A percentile compares a stretch with the other conserved stretches of the same genome.
phyloP scores from a whole-genome alignment of 2,329 filamentous ascomycete species.

The Didymella keratinophila region DNA sequence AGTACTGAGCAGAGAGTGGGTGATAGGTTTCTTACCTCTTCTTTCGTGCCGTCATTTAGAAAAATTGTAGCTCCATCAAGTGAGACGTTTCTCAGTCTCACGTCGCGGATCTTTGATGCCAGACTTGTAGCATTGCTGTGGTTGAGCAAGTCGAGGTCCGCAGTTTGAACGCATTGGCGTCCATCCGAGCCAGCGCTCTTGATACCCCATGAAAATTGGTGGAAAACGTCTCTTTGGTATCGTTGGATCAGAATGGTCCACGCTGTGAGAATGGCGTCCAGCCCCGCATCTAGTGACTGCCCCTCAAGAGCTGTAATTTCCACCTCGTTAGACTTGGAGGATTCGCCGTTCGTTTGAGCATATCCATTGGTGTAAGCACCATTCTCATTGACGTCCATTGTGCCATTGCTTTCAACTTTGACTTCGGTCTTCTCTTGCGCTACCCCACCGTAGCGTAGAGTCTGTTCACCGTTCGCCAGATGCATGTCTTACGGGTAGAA shows the following conservation, averaged over 20 bases:
- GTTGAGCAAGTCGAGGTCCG: slow-evolving; percentile 28
- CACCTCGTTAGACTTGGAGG: slow-evolving; percentile 27
- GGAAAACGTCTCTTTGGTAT: slow-evolving; percentile 44
- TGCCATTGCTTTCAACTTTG: slow-evolving; percentile 25
- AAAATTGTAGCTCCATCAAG: slow-evolving; percentile 26
- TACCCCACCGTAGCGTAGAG: slow-evolving; percentile 26
- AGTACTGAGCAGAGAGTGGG: slow-evolving; percentile 1
- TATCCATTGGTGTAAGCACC: slow-evolving; percentile 9
- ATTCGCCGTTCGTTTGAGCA: slow-evolving; percentile 9
- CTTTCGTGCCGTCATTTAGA: slow-evolving; percentile 40
- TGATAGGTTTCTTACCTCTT: slow-evolving; percentile 34
- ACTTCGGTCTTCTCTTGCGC: slow-evolving; percentile 25
- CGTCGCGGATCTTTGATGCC: slow-evolving; percentile 23
- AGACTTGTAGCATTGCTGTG: slow-evolving; percentile 27
- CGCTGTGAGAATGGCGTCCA: slow-evolving; percentile 40
- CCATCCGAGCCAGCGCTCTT: slow-evolving; percentile 21
- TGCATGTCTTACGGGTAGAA: slow-evolving; percentile 25
- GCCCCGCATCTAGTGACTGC: slow-evolving; percentile 18
- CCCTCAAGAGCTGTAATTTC: slow-evolving; percentile 23
- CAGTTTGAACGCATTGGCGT: slow-evolving; percentile 29
- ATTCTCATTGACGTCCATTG: slow-evolving; percentile 15
- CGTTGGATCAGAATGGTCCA: slow-evolving; percentile 44
- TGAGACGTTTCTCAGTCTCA: slow-evolving; percentile 25
- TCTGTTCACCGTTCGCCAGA: slow-evolving; percentile 30
- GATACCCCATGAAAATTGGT: slow-evolving; percentile 41